phyloP scores from a whole-genome alignment of 805 yeast genomes.

The Komagataella mondaviorum region DNA sequence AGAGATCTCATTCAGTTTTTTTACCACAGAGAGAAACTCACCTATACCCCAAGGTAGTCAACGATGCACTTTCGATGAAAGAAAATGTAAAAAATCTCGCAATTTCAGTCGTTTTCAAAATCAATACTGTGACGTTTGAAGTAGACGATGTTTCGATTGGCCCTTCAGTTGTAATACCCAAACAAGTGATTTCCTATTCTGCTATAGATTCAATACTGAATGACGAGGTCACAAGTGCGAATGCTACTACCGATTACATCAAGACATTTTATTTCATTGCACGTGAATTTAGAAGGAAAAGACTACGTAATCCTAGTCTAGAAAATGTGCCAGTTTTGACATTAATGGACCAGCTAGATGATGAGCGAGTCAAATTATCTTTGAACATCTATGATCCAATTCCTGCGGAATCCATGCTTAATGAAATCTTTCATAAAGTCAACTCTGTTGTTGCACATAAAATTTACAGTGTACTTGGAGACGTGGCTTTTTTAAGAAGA shows the following conservation, averaged over 20 bases:
- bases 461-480: conserved; percentile 65
- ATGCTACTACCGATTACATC: conserved; percentile 53
- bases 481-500: conserved; percentile 71
- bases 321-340: conserved; percentile 42
- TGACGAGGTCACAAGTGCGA: conserved; percentile 15
- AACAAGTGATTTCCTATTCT: conserved; percentile 36
- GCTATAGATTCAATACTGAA: conserved; percentile 39
- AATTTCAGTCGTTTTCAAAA: conserved; percentile 65
- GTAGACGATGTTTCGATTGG: conserved; percentile 69
- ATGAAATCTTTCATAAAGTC: conserved; percentile 70
- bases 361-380: conserved; percentile 61
- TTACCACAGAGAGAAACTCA: conserved; percentile 65
- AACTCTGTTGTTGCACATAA: conserved; percentile 79
- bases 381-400: conserved; percentile 60
- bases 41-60: conserved; percentile 55
- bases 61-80: conserved; percentile 45
- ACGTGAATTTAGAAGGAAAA: conserved; percentile 54
- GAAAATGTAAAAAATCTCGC: conserved; percentile 51
- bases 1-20: conserved; percentile 80
- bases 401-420: conserved; percentile 41
- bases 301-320: conserved; percentile 37
- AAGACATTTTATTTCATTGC: conserved; percentile 53
- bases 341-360: conserved; percentile 70
- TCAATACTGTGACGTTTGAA: conserved; percentile 59
- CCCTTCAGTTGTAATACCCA: conserved; percentile 58